Evolutionary conservation across 352 stramenopile genomes (phyloP), one percentile per base, ranked within the genome.

Genomic region (Globisporangium megalacanthum): DNA sequence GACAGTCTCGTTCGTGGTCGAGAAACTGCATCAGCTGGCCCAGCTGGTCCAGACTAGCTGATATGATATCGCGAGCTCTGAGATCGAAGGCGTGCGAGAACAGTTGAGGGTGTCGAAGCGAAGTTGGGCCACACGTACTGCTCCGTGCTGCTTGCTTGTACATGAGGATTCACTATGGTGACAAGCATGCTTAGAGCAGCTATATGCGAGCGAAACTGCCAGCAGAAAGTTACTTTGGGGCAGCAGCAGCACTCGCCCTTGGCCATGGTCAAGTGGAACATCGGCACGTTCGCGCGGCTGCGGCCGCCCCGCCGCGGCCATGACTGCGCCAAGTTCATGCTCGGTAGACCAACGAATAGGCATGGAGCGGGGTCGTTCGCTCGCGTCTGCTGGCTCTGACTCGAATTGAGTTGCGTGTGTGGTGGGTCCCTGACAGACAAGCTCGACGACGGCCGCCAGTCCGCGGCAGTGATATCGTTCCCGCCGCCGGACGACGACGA

Each of bases 281-380:
- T 90, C 64, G 82, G 72, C 52, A 92, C 82, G 50, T 92, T 83
- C 48, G 76, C 79, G 48, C 70, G 82, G 25, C 70, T 92, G 48
- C 79, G 82, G 10, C 82, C 82, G 29, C 72, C 76, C 29, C 72
- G 79, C 0, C 69, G 73, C 25, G 75, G 65, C 33, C 72, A 84
- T 37, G 75, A 87, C 11, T 79, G 75, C 45, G 68, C 78, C 57
- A 86, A 84, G 50, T 85, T 88, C 54, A 61, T 75, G 39, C 75
- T 86, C 51, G 72, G 75, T 88, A 54, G 29, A 52, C 35, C 6
- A 13, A 39, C 7, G 35, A 39, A 39, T 39, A 39, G 10, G 35
- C 35, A 39, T 8, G 10, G 7, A 9, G 35, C 2, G 6, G 7
- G 25, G 25, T 29, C 25, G 25, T 46, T 8, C 10, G 35, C 35